Evolutionary conservation across 208 protist genomes (phyloP).

Genomic region (Crithidia sp.): DNA sequence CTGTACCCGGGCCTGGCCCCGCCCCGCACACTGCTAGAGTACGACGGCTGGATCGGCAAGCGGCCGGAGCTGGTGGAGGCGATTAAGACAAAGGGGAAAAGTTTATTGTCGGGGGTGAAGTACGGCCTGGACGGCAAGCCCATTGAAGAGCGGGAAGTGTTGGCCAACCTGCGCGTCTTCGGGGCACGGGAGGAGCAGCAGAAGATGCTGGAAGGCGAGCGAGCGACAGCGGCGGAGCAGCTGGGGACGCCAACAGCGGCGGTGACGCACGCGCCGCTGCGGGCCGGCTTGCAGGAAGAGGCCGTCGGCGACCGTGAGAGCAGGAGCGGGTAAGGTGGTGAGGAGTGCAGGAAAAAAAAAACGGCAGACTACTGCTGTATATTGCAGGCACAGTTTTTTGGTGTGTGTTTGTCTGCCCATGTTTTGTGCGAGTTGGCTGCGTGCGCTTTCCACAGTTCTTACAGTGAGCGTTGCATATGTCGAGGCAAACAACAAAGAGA

Average conservation of each 20-base stretch:
- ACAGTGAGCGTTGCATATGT: no score
- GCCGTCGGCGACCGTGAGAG: background rate
- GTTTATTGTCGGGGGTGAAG: slow-evolving; percentile 57
- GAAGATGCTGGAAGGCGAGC: slow-evolving; percentile 61
- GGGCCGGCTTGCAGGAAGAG: slow-evolving; percentile 37
- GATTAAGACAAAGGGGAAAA: slow-evolving; percentile 72
- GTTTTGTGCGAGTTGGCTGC: no score
- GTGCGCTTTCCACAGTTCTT: no score
- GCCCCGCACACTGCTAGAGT: slow-evolving; percentile 64
- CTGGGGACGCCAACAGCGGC: slow-evolving; percentile 18
- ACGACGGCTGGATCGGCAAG: slow-evolving; percentile 84
- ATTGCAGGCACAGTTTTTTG: no score
- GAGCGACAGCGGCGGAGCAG: slow-evolving; percentile 40
- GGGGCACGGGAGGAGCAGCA: slow-evolving; percentile 52
- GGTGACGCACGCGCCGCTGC: slow-evolving; percentile 35
- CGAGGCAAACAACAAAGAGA: no score
- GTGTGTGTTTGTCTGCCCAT: no score
- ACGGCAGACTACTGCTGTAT: no score
- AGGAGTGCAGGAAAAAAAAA: no score
- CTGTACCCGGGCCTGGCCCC: slow-evolving; percentile 84
- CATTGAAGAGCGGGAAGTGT: slow-evolving; percentile 64
- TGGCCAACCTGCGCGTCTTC: slow-evolving; percentile 68
- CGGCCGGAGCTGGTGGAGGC: slow-evolving; percentile 80
- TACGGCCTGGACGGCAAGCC: slow-evolving; percentile 66
- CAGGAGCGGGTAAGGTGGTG: no score